A percentile compares a stretch with the other conserved stretches of the same genome.
These are phyloP conservation scores for Lachnellula suecica DNA, from an alignment of 2,329 filamentous ascomycete genomes.

Conservation along the genomic window DNA sequence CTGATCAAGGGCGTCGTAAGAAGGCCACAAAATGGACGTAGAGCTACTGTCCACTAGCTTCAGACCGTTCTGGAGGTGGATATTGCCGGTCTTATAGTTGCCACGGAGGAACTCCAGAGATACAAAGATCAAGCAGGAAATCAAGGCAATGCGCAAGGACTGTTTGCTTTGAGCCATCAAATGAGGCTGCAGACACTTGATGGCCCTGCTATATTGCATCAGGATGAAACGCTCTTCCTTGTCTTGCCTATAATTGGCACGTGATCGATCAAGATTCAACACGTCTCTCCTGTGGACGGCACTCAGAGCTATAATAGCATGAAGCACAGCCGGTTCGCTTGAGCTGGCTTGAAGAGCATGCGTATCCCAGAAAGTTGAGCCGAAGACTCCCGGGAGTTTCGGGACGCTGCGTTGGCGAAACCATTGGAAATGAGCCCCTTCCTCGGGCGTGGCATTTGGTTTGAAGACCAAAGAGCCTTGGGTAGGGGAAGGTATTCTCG, in stretches of 20 bases:
- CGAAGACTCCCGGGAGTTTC: conserved; percentile 36
- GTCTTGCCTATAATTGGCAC: conserved; percentile 19
- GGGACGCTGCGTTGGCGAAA: conserved; percentile 47
- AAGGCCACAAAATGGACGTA: conserved; percentile 7
- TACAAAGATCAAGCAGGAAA: conserved; percentile 25
- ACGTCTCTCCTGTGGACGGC: conserved; percentile 36
- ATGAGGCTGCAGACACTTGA: conserved; percentile 39
- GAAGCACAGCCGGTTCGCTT: conserved; percentile 33
- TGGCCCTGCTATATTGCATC: conserved; percentile 51
- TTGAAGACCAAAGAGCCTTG: background rate
- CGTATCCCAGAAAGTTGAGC: conserved; percentile 35
- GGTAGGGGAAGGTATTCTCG: too few species aligned
- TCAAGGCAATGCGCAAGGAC: conserved; percentile 20
- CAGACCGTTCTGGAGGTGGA: conserved; percentile 23
- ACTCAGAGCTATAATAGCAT: conserved; percentile 39
- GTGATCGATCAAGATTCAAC: conserved; percentile 22
- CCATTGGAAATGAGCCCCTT: conserved; percentile 39
- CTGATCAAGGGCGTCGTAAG: conserved; percentile 36
- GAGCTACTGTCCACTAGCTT: conserved; percentile 15
- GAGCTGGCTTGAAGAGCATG: conserved; percentile 37
- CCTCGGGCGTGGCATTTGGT: conserved; percentile 22
- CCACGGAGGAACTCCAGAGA: conserved; percentile 22
- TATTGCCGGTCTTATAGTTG: conserved; percentile 16
- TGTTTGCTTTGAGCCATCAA: conserved; percentile 31
- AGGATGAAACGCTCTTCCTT: conserved; percentile 37